phyloP scores from a whole-genome alignment of 169 alveolate genomes.

The Plasmodium chabaudi region DNA sequence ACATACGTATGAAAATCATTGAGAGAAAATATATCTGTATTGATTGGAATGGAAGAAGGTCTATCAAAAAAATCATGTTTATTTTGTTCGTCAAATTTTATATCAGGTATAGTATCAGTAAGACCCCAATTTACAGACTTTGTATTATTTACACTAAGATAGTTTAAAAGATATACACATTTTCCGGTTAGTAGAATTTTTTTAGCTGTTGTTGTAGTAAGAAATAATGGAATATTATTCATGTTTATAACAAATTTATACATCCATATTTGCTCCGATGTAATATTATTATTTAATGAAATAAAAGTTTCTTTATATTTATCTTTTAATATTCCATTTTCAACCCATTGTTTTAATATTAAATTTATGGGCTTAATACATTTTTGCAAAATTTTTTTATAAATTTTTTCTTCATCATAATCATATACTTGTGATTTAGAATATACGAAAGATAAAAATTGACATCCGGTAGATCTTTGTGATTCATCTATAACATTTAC shows the following conservation, averaged over 20 bases:
- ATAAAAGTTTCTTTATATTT: slow-evolving; percentile 61
- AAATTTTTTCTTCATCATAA: slow-evolving; percentile 57
- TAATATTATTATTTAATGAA: slow-evolving; percentile 25
- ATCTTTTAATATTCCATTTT: slow-evolving; percentile 43
- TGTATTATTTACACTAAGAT: neutral
- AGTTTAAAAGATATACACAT: slow-evolving; percentile 44
- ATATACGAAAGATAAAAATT: slow-evolving; percentile 47
- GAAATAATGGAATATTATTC: slow-evolving; percentile 43
- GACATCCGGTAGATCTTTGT: slow-evolving; percentile 39
- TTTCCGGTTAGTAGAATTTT: slow-evolving; percentile 53
- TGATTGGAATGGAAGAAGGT: no score
- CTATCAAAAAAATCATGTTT: neutral
- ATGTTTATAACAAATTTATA: slow-evolving; percentile 34
- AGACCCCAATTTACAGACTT: neutral
- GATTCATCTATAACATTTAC: slow-evolving; percentile 66
- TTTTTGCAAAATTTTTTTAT: slow-evolving; percentile 34
- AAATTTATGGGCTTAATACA: slow-evolving; percentile 51
- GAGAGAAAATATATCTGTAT: slow-evolving; percentile 21
- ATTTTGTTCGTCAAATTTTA: neutral
- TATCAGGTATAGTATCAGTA: neutral
- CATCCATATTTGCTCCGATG: slow-evolving; percentile 55
- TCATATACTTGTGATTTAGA: slow-evolving; percentile 65
- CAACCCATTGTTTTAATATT: slow-evolving; percentile 59
- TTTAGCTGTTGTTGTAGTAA: slow-evolving; percentile 38
- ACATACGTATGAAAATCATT: slow-evolving; percentile 23